A percentile compares a stretch with the other conserved stretches of the same genome.
Evolutionary conservation across 1,284 basidiomycete species (phyloP).

Genomic region (Ceraceosorus guamensis): DNA sequence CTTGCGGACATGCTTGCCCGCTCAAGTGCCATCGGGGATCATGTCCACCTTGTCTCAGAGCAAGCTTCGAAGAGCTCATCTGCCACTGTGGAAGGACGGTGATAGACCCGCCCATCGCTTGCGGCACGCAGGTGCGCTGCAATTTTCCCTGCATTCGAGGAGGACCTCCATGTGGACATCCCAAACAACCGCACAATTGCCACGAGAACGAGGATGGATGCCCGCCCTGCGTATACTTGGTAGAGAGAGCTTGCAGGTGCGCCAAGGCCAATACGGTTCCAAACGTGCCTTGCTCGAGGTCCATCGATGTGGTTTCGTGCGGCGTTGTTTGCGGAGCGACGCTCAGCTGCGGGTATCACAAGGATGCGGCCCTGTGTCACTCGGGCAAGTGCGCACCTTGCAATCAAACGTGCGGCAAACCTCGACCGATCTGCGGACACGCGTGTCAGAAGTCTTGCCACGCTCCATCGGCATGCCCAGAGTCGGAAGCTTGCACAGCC

Average conservation of each 20-base stretch:
- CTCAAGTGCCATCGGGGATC: constrained; percentile 43
- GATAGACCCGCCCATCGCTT: constrained; percentile 45
- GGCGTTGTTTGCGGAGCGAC: constrained; percentile 34
- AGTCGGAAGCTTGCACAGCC: constrained; percentile 36
- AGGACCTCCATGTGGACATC: constrained; percentile 41
- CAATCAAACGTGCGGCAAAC: constrained; percentile 38
- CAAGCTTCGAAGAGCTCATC: constrained; percentile 41
- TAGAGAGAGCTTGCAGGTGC: constrained; percentile 39
- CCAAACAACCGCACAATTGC: constrained; percentile 40
- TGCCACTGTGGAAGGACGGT: constrained; percentile 45
- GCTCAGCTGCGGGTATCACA: constrained; percentile 41
- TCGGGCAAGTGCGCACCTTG: constrained; percentile 36
- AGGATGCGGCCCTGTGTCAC: constrained; percentile 39
- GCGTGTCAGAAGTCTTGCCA: constrained; percentile 40
- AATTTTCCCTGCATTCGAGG: constrained; percentile 41
- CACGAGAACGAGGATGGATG: constrained; percentile 35
- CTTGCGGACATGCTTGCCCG: constrained; percentile 42
- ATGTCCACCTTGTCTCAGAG: constrained; percentile 44
- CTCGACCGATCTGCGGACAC: constrained; percentile 37
- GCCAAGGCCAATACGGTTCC: constrained; percentile 33
- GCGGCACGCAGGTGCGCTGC: constrained; percentile 38
- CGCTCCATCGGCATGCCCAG: constrained; percentile 39
- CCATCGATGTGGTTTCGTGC: constrained; percentile 23
- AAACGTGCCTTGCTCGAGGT: constrained; percentile 42
- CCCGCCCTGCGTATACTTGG: constrained; percentile 45